Evolutionary conservation across 2,329 filamentous ascomycete species (phyloP).

Genomic region (Aureobasidium mangrovei): DNA sequence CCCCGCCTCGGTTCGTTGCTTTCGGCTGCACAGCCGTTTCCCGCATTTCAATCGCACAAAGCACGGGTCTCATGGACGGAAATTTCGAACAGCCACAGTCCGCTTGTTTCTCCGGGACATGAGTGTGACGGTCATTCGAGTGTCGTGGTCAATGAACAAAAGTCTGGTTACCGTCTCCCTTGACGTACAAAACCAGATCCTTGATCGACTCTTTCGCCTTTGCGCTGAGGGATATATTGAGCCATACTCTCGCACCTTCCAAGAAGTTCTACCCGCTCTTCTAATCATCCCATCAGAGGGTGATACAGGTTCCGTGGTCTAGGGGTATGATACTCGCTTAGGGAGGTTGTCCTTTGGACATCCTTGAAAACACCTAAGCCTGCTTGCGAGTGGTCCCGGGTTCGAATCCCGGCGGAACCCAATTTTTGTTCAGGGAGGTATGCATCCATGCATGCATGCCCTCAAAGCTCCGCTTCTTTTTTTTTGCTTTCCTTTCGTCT

Average conservation of each 20-base stretch:
- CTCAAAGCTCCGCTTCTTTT: no score
- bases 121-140: no score
- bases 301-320: slow-evolving; percentile 6
- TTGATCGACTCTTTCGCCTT: no score
- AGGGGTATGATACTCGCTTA: slow-evolving; percentile 13
- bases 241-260: no score
- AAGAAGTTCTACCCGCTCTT: neutral
- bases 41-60: neutral
- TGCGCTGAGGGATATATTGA: neutral
- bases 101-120: neutral
- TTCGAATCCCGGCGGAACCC: slow-evolving; percentile 10
- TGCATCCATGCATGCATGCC: no score
- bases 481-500: no score
- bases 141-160: no score
- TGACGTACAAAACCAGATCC: no score
- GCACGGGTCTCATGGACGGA: no score
- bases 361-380: slow-evolving; percentile 9
- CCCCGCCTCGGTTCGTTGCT: neutral
- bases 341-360: no score
- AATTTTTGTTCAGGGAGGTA: neutral
- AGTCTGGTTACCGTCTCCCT: no score
- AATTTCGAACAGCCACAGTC: neutral
- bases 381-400: slow-evolving; percentile 10
- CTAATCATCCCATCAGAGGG: neutral
- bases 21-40: slow-evolving; percentile 3